A percentile compares a stretch with the other conserved stretches of the same genome.
These are phyloP conservation scores for Myxozyma mucilagina DNA, from an alignment of 805 yeast genomes.

Conservation along the genomic window DNA sequence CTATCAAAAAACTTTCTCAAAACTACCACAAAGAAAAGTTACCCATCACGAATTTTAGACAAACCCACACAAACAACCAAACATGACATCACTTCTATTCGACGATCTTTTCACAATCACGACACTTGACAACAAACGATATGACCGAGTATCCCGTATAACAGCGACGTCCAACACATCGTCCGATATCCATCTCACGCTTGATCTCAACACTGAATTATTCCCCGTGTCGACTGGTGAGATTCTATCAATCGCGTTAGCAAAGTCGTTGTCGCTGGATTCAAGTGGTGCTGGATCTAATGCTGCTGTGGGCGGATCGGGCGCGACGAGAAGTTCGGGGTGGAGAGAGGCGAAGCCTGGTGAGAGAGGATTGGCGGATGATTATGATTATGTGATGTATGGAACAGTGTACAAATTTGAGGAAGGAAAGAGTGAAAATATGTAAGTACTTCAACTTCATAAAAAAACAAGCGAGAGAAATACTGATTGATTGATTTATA, in stretches of 20 bases:
- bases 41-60: no score
- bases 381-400: conserved; percentile 96
- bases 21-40: no score
- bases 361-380: conserved; percentile 88
- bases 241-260: conserved; percentile 80
- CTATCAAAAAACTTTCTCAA: no score
- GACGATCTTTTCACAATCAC: conserved; percentile 89
- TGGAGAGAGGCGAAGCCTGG: conserved; percentile 85
- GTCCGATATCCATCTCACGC: conserved; percentile 73
- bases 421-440: conserved; percentile 65
- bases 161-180: conserved; percentile 85
- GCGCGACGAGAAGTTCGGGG: conserved; percentile 38
- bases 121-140: conserved; percentile 82
- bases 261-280: conserved; percentile 66
- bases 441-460: conserved; percentile 38
- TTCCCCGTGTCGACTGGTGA: conserved; percentile 80
- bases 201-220: conserved; percentile 88
- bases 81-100: conserved; percentile 74
- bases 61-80: neutral
- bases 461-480: no score
- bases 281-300: conserved; percentile 47
- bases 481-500: conserved; percentile 38
- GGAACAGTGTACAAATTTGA: conserved; percentile 97
- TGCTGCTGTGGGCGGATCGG: conserved; percentile 37
- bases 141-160: conserved; percentile 87